These are phyloP conservation scores for Hyaloperonospora brassicae DNA, from an alignment of 352 stramenopile species.

Conservation along the genomic window DNA sequence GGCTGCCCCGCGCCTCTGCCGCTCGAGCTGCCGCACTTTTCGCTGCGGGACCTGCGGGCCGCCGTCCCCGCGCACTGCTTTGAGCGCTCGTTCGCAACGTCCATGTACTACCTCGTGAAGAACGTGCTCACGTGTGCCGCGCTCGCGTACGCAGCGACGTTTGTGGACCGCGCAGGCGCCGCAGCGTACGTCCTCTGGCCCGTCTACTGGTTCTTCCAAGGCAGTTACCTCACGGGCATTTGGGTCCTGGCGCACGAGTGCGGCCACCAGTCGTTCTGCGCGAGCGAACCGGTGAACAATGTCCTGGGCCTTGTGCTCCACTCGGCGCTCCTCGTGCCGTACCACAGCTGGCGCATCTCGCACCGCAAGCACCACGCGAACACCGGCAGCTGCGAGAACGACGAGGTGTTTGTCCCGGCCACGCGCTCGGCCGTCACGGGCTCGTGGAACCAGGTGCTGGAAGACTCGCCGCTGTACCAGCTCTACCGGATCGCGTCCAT, in stretches of 20 bases:
- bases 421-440: slow-evolving; percentile 56
- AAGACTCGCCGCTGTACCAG: slow-evolving; percentile 92
- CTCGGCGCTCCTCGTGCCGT: slow-evolving; percentile 95
- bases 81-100: slow-evolving; percentile 88
- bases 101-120: slow-evolving; percentile 87
- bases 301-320: slow-evolving; percentile 93
- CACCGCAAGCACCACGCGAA: slow-evolving; percentile 95
- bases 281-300: slow-evolving; percentile 93
- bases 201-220: slow-evolving; percentile 96
- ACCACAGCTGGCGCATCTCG: slow-evolving; percentile 96
- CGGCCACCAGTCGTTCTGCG: slow-evolving; percentile 94
- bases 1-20: slow-evolving; percentile 70
- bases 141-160: slow-evolving; percentile 84
- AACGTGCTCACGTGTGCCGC: slow-evolving; percentile 86
- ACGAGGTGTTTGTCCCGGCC: slow-evolving; percentile 95
- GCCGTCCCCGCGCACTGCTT: slow-evolving; percentile 95
- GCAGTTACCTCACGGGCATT: slow-evolving; percentile 93
- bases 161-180: slow-evolving; percentile 44
- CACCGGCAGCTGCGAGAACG: slow-evolving; percentile 92
- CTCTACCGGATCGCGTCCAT: slow-evolving; percentile 92
- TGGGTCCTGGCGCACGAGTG: slow-evolving; percentile 98
- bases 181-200: slow-evolving; percentile 83
- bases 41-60: slow-evolving; percentile 83
- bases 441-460: slow-evolving; percentile 70
- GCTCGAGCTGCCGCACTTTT: slow-evolving; percentile 78